phyloP scores from a whole-genome alignment of 140 eudicot genomes.

The Anethum foeniculum region DNA sequence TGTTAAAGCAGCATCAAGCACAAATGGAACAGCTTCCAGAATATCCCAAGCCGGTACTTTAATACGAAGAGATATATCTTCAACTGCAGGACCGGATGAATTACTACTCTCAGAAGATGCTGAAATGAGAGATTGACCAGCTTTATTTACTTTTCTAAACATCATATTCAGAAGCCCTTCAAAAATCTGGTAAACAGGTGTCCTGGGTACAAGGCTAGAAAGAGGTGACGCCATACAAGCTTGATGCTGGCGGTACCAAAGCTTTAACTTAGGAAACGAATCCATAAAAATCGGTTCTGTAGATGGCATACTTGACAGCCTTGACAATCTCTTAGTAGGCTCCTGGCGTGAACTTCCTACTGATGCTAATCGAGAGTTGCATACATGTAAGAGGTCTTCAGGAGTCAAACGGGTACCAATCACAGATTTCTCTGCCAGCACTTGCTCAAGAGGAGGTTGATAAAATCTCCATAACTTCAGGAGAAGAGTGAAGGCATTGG shows the following conservation, averaged over 20 bases:
- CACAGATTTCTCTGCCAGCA: conserved; percentile 54
- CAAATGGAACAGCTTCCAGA: conserved; percentile 94
- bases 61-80: conserved; percentile 46
- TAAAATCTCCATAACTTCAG: conserved; percentile 88
- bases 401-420: conserved; percentile 81
- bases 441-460: conserved; percentile 72
- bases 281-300: conserved; percentile 63
- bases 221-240: conserved; percentile 84
- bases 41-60: conserved; percentile 95
- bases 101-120: conserved; percentile 72
- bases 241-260: conserved; percentile 85
- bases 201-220: conserved; percentile 76
- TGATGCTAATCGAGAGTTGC: conserved; percentile 71
- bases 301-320: conserved; percentile 39
- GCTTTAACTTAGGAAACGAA: conserved; percentile 68
- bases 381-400: conserved; percentile 69
- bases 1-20: conserved; percentile 82
- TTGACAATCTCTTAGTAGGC: conserved; percentile 32
- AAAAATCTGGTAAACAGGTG: conserved; percentile 76
- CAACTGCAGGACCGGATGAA: conserved; percentile 51
- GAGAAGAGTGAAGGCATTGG: conserved; percentile 84
- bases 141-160: conserved; percentile 58
- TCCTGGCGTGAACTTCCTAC: conserved; percentile 28
- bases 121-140: conserved; percentile 43
- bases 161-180: conserved; percentile 77